Evolutionary conservation across 2,329 filamentous ascomycete species (phyloP), one percentile per base, ranked within the genome.

Genomic region (Claviceps purpurea): DNA sequence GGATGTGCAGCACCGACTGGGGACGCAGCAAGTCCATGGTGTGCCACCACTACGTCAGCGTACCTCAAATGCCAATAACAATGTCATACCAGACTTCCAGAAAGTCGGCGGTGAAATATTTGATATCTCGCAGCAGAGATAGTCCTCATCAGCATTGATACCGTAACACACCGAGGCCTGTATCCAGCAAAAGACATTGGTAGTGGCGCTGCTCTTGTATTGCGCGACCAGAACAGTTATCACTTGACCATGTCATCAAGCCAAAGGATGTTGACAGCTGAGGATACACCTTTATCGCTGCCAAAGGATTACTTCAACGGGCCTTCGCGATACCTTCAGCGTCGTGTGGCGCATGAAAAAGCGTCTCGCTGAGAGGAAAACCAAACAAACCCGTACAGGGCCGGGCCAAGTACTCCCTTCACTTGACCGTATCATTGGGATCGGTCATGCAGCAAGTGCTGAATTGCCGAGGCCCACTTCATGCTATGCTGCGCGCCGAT

Each of bases 1-100:
- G 22, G 49, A 39, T 26, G 6, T 50, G 39, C 40, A 44, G 26
- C 39, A 43, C 14, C 26, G 26, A 22, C 26, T 24, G 40, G 48
- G 39, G 13, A 37, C 37, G 48, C 48, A 43, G 48, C 48, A 50
- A 37, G 39, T 38, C 48, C n/a, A 30, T 18, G 40, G 44, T 50
- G n/a, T 43, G 40, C 40, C 48, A 50, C 40, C 48, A n/a, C 48
- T 48, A 34, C 47, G 47, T 40, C 47, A 48, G 47, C 24, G 47
- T 38, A 48, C 47, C 37, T 30, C 37, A n/a, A 6, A 18, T 40
- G 46, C 37, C 20, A n/a, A 26, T 48, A n/a, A 18, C 37, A 48
- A 40, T 39, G 37, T 26, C 37, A 48, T 48, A 48, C 37, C 47
- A 48, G 20, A 16, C 37, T 40, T 24, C 6, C 47, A 48, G 37